phyloP scores from a whole-genome alignment of 441 rosid genomes.

The Syzygium malaccense region DNA sequence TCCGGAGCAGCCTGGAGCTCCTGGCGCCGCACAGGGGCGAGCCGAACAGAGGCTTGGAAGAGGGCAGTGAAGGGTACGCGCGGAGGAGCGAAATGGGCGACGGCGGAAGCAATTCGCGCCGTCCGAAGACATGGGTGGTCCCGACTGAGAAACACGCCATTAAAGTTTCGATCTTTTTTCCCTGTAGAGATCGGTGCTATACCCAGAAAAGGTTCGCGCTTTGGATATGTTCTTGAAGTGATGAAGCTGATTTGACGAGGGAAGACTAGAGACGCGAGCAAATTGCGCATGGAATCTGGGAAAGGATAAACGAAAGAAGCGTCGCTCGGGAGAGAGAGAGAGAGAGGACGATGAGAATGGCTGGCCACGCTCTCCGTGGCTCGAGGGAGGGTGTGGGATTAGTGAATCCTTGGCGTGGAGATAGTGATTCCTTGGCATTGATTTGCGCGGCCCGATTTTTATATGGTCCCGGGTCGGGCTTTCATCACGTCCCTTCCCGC shows the following conservation, averaged over 20 bases:
- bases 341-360: neutral
- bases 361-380: neutral
- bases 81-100: conserved; percentile 15
- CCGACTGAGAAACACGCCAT: conserved; percentile 57
- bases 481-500: neutral
- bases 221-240: neutral
- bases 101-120: neutral
- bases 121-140: conserved; percentile 21
- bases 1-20: conserved; percentile 30
- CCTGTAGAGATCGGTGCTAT: neutral
- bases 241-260: neutral
- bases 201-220: neutral
- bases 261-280: neutral
- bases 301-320: neutral
- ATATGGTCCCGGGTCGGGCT: neutral
- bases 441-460: neutral
- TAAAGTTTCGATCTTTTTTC: neutral
- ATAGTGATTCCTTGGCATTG: neutral
- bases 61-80: conserved; percentile 15
- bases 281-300: neutral
- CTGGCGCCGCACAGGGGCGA: conserved; percentile 22
- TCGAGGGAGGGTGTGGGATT: neutral
- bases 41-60: conserved; percentile 12
- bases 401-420: too few relatives aligned
- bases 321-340: neutral